Evolutionary conservation across 192 early-diverging fungal genomes (phyloP), one percentile per base, ranked within the genome.

Genomic region (Linnemannia zychae): DNA sequence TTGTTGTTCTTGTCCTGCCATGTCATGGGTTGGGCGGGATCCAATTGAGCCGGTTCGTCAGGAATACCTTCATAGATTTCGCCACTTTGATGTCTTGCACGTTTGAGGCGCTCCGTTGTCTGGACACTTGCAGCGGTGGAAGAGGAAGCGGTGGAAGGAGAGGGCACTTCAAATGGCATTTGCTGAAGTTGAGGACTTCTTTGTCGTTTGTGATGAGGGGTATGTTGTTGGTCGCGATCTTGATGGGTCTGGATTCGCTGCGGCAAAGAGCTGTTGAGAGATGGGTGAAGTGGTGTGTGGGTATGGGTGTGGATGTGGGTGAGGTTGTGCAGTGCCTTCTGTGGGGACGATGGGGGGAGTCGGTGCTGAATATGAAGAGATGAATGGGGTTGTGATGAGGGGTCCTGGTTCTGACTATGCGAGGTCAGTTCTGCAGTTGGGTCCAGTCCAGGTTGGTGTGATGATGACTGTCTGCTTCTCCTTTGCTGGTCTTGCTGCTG

Each of bases 131-230:
- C 22, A 24, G 28, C 13, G 22, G 57, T 28, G 11, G 57, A 12
- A 13, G 57, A 63, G 28, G 57, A 63, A 15, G 57, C 12, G 57
- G 57, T 33, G 28, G 57, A 31, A 31, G 57, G 57, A 63, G 57
- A 63, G 28, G 57, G 57, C 11, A 31, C 28, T 63, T 63, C 57
- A 15, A 63, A 63, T 3, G 57, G 24, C 57, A 73, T 44, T 38
- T 46, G 57, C 34, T 12, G 77, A 75, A 11, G 82, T 16, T 47
- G 76, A 53, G 12, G 83, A 31, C 83, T 85, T 67, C 83, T 74
- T 22, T 85, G 83, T 38, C 83, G 83, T 48, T 85, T 85, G 57
- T 85, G 77, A 18, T 69, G 76, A 46, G 31, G 72, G 15, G 22
- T 24, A 24, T 63, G 74, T 24, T 76, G 69, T 52, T 52, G 53